phyloP scores from a whole-genome alignment of 768 basidiomycete genomes.

The Suillus plorans region DNA sequence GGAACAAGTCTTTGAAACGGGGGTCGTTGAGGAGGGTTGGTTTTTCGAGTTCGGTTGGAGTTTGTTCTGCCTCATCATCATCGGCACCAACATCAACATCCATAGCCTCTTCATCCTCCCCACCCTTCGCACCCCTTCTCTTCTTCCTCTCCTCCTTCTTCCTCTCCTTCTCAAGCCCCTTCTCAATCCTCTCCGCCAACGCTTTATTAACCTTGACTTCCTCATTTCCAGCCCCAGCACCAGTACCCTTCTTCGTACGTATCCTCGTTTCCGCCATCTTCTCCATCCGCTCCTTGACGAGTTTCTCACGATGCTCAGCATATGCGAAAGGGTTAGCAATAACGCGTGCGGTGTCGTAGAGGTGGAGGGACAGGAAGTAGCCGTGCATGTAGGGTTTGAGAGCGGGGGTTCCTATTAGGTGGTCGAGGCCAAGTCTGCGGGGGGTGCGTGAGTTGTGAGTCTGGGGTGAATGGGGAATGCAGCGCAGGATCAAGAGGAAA shows the following conservation, averaged over 20 bases:
- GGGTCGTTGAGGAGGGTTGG: conserved; percentile 74
- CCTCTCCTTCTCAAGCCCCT: conserved; percentile 60
- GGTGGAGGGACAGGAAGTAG: conserved; percentile 93
- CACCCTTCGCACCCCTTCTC: conserved; percentile 32
- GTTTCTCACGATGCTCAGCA: conserved; percentile 87
- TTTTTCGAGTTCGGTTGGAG: conserved; percentile 20
- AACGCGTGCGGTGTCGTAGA: conserved; percentile 93
- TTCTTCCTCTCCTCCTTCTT: conserved; percentile 57
- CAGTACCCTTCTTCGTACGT: conserved; percentile 66
- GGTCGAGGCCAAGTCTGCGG: conserved; percentile 85
- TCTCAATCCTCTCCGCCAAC: conserved; percentile 81
- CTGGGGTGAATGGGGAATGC: neutral
- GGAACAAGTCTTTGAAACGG: conserved; percentile 88
- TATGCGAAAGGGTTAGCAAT: conserved; percentile 97
- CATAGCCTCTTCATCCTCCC: conserved; percentile 26
- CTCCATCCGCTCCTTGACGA: conserved; percentile 87
- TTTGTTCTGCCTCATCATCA: conserved; percentile 20
- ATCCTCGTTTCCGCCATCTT: conserved; percentile 93
- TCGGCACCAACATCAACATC: conserved; percentile 19
- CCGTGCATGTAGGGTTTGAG: conserved; percentile 99
- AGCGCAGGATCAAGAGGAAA: neutral
- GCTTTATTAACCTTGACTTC: conserved; percentile 65
- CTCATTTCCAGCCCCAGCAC: conserved; percentile 53
- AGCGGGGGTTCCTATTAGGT: conserved; percentile 90
- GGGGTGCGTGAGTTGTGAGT: neutral